Evolutionary conservation across 192 early-diverging fungal species (phyloP), one percentile per base, ranked within the genome.

Genomic region (Coemansia reversa): DNA sequence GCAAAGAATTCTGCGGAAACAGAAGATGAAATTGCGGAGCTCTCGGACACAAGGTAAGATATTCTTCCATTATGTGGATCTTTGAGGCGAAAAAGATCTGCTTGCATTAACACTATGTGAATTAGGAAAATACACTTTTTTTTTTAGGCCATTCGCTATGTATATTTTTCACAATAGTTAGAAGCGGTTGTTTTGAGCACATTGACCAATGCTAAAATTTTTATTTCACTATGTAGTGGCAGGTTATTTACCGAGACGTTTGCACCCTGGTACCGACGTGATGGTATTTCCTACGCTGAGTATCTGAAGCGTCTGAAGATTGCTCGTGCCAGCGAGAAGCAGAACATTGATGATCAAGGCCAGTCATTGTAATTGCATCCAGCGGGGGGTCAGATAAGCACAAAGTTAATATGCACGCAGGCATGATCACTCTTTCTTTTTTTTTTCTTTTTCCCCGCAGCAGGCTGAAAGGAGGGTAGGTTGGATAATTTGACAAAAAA

Each of bases 241-340:
- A 39, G 64, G 23, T 63, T 81, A 29, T 81, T 81, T 50, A 75
- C 69, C 2, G 74, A 81, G 6, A 47, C 65, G 50, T 76, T 75
- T 64, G 78, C 78, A 42, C 63, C 73, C 54, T 81, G 78, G 78
- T 35, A 76, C 50, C 61, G 55, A 48, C 73, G 74, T 51, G 69
- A 76, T 30, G 78, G 78, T 14, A 48, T 62, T 19, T 51, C 60
- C 22, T 66, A 81, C 24, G 69, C 72, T 3, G 73, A 81, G 29
- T 76, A 72, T 39, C 51, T 76, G 55, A 69, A 74, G 54, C 71
- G 67, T 51, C 71, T 79, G 42, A 74, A 67, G 54, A 70, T 79
- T 33, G 72, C 67, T 19, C 71, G 68, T n/a, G 65, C 76, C 29
- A 67, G 67, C 61, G 72, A 79, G 14, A 25, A 48, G 16, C 67